Conservation (phyloP, 306 rosid genomes). For the Ammopiptanthus mongolicus region DNA sequence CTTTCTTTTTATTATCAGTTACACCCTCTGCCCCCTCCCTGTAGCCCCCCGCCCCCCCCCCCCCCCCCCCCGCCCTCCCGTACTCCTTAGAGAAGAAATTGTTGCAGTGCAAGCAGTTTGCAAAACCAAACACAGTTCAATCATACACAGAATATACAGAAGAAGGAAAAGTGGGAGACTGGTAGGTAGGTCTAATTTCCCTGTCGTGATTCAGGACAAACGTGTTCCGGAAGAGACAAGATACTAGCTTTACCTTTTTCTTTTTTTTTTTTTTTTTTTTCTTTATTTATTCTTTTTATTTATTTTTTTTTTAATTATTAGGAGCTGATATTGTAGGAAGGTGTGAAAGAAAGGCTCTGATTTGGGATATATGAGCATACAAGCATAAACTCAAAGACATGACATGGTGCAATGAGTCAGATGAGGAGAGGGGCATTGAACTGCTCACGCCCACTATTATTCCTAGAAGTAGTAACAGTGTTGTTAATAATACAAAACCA, state of each 20-base stretch:
- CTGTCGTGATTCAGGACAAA: constrained; percentile 29
- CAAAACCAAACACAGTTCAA: constrained; percentile 11
- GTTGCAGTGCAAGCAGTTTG: background rate
- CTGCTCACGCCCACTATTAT: constrained; percentile 16
- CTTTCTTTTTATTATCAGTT: constrained; percentile 23
- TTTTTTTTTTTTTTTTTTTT: background rate
- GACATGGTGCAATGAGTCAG: constrained; percentile 69
- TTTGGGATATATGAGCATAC: constrained; percentile 35
- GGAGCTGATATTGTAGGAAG: constrained; percentile 2
- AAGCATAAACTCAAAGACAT: constrained; percentile 33
- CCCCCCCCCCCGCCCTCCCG: background rate
- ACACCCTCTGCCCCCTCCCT: background rate
- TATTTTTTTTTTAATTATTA: background rate
- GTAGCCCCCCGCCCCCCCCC: background rate
- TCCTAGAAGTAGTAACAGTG: background rate
- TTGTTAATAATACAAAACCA: background rate
- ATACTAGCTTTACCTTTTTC: constrained; percentile 23
- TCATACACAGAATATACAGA: background rate
- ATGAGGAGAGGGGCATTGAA: constrained; percentile 38
- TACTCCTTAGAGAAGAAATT: constrained; percentile 7
- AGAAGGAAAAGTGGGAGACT: constrained; percentile 5
- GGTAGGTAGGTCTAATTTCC: constrained; percentile 23
- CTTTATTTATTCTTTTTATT: background rate
- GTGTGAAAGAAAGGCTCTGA: constrained; percentile 27
- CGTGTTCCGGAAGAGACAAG: constrained; percentile 45